Base-by-base conservation (phyloP, 495 filamentous ascomycete genomes). In the Aspergillus avenaceus region DNA sequence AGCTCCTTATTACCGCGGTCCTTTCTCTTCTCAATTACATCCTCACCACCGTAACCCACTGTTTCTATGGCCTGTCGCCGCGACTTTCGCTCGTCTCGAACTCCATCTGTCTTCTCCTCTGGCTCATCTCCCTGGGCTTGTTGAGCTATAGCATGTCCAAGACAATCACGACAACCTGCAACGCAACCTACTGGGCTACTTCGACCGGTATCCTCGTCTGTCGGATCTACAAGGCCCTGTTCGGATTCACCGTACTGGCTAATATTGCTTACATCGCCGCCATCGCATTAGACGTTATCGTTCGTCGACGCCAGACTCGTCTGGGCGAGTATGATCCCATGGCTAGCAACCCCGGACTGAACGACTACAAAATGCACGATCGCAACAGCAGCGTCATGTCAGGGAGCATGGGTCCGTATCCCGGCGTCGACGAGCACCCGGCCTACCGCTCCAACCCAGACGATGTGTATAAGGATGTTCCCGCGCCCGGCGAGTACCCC, bases 171-270 rank as follows among this genome's bases (percentile, higher is more conserved):
- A 76, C 81, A 48, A 64, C 69, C 49, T 88, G 84, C 66, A 72
- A 69, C 18, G 59, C 64, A 5, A 53, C 61, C 27, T 73, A 74
- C 65, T 88, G 83, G 82, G 65, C 70, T 31, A 78, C 76, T 26
- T 70, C 75, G 0, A 77, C 76, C 24, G 83, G 77, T 26, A 74
- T 85, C 41, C 71, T 73, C 58, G 75, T 86, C 32, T 86, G 84
- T 63, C 64, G 79, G 44, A 66, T 77, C 52, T 88, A 84, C 74
- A 88, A 86, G 66, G 73, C 83, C 14, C 69, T 86, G 8, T 84
- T 84, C 65, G 58, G 75, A n/a, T 86, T 88, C 66, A 72, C 77
- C 4, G 61, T 82, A 25, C 42, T 78, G 38, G 82, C 76, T 26
- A 52, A 74, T 5, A 63, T 71, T 2, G 60, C 71, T 13, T 76